Evolutionary conservation across 495 filamentous ascomycete genomes (phyloP).

Genomic region (Podospora australis): DNA sequence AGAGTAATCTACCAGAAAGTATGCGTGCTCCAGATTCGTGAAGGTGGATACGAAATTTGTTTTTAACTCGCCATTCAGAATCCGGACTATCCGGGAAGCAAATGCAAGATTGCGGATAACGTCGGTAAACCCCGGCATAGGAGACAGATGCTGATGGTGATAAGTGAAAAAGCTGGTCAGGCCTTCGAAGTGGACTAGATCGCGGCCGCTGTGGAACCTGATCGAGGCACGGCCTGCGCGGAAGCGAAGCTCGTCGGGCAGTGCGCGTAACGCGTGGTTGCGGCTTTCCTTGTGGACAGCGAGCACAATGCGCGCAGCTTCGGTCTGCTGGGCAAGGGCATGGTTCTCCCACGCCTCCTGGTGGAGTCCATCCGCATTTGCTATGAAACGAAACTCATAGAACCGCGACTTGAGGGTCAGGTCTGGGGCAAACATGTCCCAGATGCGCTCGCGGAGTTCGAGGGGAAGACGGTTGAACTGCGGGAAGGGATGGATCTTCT

Average conservation of each 20-base stretch:
- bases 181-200: slow-evolving; percentile 20
- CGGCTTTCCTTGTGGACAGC: slow-evolving; percentile 31
- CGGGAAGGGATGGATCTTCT: slow-evolving; percentile 26
- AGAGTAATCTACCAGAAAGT: background rate
- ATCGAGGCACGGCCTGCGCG: slow-evolving; percentile 8
- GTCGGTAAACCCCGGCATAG: slow-evolving; percentile 12
- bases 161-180: background rate
- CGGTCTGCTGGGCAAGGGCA: slow-evolving; percentile 23
- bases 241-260: slow-evolving; percentile 29
- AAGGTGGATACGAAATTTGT: background rate
- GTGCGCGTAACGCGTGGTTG: slow-evolving; percentile 18
- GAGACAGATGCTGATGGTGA: background rate
- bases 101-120: slow-evolving; percentile 20
- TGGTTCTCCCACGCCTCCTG: slow-evolving; percentile 10
- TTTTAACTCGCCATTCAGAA: background rate
- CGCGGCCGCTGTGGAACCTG: slow-evolving; percentile 28
- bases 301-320: slow-evolving; percentile 23
- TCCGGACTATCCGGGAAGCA: background rate
- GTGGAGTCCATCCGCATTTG: background rate
- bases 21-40: slow-evolving; percentile 15
- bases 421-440: slow-evolving; percentile 35
- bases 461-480: slow-evolving; percentile 33
- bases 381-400: background rate
- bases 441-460: slow-evolving; percentile 35
- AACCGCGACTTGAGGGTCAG: slow-evolving; percentile 18